A percentile compares a stretch with the other conserved stretches of the same genome.
phyloP scores from a whole-genome alignment of 2,329 filamentous ascomycete genomes.

The Fusarium robinianum region DNA sequence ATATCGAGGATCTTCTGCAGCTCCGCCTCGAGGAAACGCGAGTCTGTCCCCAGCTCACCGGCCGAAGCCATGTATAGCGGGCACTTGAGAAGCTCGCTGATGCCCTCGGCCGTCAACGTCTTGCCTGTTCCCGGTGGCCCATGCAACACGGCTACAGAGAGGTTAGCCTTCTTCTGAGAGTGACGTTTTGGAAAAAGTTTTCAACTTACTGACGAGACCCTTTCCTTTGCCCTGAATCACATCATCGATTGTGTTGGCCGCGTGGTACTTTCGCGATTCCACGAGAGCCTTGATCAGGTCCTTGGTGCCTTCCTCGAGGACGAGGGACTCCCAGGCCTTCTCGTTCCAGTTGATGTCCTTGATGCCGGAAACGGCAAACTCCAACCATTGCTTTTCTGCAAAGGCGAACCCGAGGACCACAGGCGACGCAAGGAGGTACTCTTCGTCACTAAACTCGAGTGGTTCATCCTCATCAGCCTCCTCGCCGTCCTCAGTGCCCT shows the following conservation, averaged over 20 bases:
- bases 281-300: constrained; percentile 76
- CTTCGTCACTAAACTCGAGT: constrained; percentile 73
- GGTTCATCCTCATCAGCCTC: constrained; percentile 7
- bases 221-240: constrained; percentile 84
- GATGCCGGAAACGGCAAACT: constrained; percentile 80
- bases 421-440: constrained; percentile 81
- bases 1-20: constrained; percentile 85
- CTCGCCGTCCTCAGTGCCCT: constrained; percentile 11
- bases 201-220: constrained; percentile 68
- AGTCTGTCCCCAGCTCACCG: constrained; percentile 80
- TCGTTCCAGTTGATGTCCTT: constrained; percentile 85
- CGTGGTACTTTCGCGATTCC: constrained; percentile 81
- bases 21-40: constrained; percentile 72
- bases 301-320: constrained; percentile 66
- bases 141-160: constrained; percentile 67
- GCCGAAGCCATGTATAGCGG: constrained; percentile 84
- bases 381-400: constrained; percentile 86
- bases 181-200: background rate
- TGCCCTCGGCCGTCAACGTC: constrained; percentile 84
- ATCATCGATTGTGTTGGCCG: constrained; percentile 80
- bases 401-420: constrained; percentile 88
- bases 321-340: constrained; percentile 78
- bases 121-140: constrained; percentile 88
- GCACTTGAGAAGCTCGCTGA: constrained; percentile 79
- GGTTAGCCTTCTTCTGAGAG: constrained; percentile 19